These are phyloP conservation scores for Fraxinus sp. DNA, from an alignment of 305 asterid genomes.

Conservation along the genomic window DNA sequence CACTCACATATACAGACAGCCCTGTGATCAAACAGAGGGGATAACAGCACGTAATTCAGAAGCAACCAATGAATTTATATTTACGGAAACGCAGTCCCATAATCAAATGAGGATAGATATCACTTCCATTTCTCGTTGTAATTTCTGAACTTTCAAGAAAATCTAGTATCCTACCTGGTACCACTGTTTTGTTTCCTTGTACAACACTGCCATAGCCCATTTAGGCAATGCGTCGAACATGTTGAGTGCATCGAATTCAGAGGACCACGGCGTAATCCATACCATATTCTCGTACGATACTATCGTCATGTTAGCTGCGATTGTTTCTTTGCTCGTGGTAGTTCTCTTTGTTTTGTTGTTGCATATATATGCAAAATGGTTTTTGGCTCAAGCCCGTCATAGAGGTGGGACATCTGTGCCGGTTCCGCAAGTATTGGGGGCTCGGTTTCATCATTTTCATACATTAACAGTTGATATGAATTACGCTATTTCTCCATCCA, in stretches of 20 bases:
- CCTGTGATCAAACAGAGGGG: background rate
- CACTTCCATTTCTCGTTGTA: background rate
- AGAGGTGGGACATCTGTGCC: constrained; percentile 10
- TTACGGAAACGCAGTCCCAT: constrained; percentile 31
- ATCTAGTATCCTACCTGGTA: background rate
- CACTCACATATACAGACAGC: background rate
- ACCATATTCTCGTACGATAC: constrained; percentile 29
- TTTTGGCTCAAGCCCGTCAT: constrained; percentile 32
- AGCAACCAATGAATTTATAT: constrained; percentile 12
- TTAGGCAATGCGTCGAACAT: background rate
- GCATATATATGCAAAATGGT: constrained; percentile 51
- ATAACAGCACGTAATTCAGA: background rate
- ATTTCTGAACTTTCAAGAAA: background rate
- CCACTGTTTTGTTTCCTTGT: constrained; percentile 30
- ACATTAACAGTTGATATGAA: background rate
- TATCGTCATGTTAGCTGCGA: constrained; percentile 44
- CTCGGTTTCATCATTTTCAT: constrained; percentile 27
- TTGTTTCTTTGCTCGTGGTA: constrained; percentile 42
- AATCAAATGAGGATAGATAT: background rate
- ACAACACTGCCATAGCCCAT: background rate
- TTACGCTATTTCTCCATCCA: constrained; percentile 14
- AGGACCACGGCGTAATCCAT: constrained; percentile 2
- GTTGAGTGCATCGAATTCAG: background rate
- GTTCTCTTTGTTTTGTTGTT: constrained; percentile 41
- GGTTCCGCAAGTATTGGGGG: constrained; percentile 23